Percentiles rank a stretch among this genome's conserved stretches.
Conservation (phyloP, 2,329 filamentous ascomycete genomes). For the Trichoderma sp. region DNA sequence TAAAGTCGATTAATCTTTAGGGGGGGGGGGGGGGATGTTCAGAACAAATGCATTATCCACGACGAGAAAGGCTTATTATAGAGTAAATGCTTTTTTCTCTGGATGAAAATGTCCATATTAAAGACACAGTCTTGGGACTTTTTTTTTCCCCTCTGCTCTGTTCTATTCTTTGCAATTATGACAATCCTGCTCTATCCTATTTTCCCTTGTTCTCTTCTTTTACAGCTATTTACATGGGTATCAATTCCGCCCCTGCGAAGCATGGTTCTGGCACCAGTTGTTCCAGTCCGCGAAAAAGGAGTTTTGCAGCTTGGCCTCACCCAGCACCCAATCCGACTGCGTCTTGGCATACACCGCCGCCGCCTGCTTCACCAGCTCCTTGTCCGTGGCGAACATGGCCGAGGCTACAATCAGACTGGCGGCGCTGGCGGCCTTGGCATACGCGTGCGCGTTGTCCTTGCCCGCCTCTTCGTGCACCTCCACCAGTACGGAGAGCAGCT, state of each 20-base stretch:
- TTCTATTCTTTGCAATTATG: not conserved
- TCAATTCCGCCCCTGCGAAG: constrained; percentile 38
- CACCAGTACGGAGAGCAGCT: constrained; percentile 62
- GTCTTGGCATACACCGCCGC: constrained; percentile 68
- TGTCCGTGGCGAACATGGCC: constrained; percentile 60
- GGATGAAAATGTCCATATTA: constrained; percentile 23
- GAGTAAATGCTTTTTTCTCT: constrained; percentile 42
- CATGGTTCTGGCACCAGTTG: constrained; percentile 68
- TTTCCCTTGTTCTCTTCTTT: not conserved
- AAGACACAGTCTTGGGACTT: not conserved
- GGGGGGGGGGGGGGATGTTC: constrained; percentile 4
- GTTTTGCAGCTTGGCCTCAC: constrained; percentile 63
- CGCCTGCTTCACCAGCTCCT: constrained; percentile 56
- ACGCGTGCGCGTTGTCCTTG: constrained; percentile 67
- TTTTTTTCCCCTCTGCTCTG: not conserved
- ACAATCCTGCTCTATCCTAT: not conserved
- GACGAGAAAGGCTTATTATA: constrained; percentile 39
- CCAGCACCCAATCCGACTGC: constrained; percentile 60
- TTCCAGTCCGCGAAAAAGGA: constrained; percentile 73
- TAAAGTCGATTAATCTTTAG: constrained; percentile 27
- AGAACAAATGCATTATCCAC: constrained; percentile 43
- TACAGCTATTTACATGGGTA: constrained; percentile 33
- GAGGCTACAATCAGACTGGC: constrained; percentile 70
- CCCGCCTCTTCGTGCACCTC: constrained; percentile 71
- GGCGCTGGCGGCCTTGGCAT: constrained; percentile 74